Conservation (phyloP, 805 yeast genomes). For the Peterozyma toletana region DNA sequence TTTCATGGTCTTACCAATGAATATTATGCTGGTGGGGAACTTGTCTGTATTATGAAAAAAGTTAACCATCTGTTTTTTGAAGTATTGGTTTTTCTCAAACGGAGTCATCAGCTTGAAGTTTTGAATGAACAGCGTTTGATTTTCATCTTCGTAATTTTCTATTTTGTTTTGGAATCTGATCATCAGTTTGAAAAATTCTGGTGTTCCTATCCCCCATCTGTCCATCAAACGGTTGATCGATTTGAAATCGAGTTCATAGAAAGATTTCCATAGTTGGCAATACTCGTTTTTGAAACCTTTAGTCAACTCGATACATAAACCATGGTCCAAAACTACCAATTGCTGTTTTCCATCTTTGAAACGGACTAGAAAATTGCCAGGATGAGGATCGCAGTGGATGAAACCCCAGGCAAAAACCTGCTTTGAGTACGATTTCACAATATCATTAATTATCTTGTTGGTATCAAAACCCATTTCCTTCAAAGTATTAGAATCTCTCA, state of each 20-base stretch:
- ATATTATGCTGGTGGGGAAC: slow-evolving; percentile 61
- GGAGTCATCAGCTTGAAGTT: slow-evolving; percentile 20
- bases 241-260: slow-evolving; percentile 44
- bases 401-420: slow-evolving; percentile 63
- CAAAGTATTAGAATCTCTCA: slow-evolving; percentile 39
- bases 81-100: slow-evolving; percentile 33
- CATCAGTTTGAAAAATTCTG: slow-evolving; percentile 54
- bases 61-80: slow-evolving; percentile 40
- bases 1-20: slow-evolving; percentile 64
- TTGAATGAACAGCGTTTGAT: slow-evolving; percentile 1
- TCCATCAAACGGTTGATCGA: slow-evolving; percentile 41
- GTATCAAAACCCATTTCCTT: slow-evolving; percentile 19
- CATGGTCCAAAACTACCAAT: slow-evolving; percentile 69
- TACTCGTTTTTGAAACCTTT: slow-evolving; percentile 48
- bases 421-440: slow-evolving; percentile 43
- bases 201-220: slow-evolving; percentile 65
- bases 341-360: slow-evolving; percentile 33
- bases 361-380: slow-evolving; percentile 66
- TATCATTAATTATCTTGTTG: slow-evolving; percentile 36
- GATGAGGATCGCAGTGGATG: slow-evolving; percentile 75
- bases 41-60: slow-evolving; percentile 56
- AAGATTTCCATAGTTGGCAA: slow-evolving; percentile 53
- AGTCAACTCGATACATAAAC: slow-evolving; percentile 52
- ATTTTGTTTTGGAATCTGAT: slow-evolving; percentile 37
- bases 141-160: slow-evolving; percentile 19